Percentiles rank a stretch among this genome's conserved stretches.
Evolutionary conservation across 805 yeast species (phyloP).

Genomic region (Candida anglica): DNA sequence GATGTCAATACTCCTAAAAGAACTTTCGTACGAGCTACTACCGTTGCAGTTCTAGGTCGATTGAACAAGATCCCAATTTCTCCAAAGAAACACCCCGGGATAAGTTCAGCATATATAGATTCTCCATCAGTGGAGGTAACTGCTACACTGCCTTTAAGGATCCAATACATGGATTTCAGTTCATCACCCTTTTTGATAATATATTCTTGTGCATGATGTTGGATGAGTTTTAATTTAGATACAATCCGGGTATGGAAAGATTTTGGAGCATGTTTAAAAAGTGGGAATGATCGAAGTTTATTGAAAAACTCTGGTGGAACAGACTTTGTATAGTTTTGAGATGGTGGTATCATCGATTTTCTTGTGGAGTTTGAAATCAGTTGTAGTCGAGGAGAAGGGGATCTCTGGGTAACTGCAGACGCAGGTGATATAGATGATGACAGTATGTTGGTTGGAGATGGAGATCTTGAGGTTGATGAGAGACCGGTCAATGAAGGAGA

Average conservation of each 20-base stretch:
- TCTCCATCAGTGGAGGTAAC: constrained; percentile 78
- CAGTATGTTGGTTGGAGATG: not conserved
- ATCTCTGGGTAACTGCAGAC: not conserved
- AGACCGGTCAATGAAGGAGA: not conserved
- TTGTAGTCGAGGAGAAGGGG: no score
- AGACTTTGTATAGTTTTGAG: constrained; percentile 8
- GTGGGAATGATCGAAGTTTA: constrained; percentile 50
- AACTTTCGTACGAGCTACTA: constrained; percentile 64
- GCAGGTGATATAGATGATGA: not conserved
- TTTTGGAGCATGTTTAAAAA: constrained; percentile 64
- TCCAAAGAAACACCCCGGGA: constrained; percentile 70
- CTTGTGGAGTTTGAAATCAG: no score
- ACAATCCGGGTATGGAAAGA: constrained; percentile 60
- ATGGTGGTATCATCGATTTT: no score
- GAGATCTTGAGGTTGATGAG: not conserved
- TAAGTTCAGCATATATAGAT: constrained; percentile 64
- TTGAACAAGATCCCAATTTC: constrained; percentile 75
- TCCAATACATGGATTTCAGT: constrained; percentile 77
- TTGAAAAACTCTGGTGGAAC: constrained; percentile 55
- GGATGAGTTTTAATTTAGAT: constrained; percentile 53
- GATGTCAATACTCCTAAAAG: constrained; percentile 65
- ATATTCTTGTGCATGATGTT: constrained; percentile 64
- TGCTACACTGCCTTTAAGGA: constrained; percentile 69
- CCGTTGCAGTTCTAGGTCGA: constrained; percentile 77
- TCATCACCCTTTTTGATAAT: constrained; percentile 71